Conservation (phyloP, 139 green algal species). For the Auxenochlorella protothecoides region DNA sequence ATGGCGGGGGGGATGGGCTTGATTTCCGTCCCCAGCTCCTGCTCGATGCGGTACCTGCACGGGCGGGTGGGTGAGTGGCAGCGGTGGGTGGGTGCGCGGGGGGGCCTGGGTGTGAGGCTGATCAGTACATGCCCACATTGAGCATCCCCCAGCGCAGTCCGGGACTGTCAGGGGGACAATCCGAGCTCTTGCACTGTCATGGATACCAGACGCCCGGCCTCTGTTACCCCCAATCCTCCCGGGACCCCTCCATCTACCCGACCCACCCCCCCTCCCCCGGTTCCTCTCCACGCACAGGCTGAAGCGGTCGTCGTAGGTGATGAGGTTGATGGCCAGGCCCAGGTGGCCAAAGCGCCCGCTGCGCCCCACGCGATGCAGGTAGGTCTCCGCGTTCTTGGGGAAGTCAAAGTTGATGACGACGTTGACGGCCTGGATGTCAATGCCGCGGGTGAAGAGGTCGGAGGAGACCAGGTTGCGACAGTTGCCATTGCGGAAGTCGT, state of each 20-base stretch:
- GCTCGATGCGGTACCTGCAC: constrained; percentile 86
- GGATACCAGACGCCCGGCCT: no score
- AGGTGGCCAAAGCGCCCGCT: constrained; percentile 98
- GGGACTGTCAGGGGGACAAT: no score
- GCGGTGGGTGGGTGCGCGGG: background rate
- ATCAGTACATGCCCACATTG: no score
- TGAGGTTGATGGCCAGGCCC: constrained; percentile 94
- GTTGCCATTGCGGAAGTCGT: constrained; percentile 96
- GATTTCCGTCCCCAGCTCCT: constrained; percentile 99
- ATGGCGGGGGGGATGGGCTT: constrained; percentile 96
- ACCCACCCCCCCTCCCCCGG: background rate
- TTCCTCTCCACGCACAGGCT: constrained; percentile 68
- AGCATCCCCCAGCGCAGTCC: no score
- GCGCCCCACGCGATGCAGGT: constrained; percentile 94
- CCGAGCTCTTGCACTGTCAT: no score
- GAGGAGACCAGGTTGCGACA: constrained; percentile 93
- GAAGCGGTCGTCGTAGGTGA: constrained; percentile 97
- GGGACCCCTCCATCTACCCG: no score
- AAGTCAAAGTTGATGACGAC: constrained; percentile 99
- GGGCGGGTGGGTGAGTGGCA: background rate
- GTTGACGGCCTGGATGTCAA: constrained; percentile 97
- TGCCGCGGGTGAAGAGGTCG: constrained; percentile 61
- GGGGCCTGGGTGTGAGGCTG: background rate
- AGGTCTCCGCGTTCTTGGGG: constrained; percentile 98
- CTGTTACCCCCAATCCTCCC: no score